phyloP scores from a whole-genome alignment of 306 rosid genomes.

The Cicer bijugum region DNA sequence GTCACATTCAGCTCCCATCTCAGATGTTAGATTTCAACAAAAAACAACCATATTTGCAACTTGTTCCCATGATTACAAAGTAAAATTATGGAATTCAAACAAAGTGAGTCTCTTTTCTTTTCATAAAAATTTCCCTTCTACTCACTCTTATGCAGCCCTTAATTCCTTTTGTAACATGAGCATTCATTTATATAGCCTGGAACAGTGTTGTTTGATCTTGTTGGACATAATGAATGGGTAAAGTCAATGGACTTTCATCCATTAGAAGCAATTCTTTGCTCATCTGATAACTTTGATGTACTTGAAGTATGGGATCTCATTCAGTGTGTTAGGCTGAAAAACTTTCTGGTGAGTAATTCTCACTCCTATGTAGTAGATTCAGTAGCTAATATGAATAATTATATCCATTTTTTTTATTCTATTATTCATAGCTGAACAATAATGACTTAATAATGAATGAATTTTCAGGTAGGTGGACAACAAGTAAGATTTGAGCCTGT shows the following conservation, averaged over 20 bases:
- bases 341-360: not conserved
- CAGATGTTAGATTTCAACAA: conserved; percentile 13
- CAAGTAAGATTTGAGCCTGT: conserved; percentile 14
- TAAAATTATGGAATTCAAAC: conserved; percentile 15
- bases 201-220: not conserved
- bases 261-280: not conserved
- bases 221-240: not conserved
- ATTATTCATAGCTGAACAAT: not conserved
- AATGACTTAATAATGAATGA: not conserved
- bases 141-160: not conserved
- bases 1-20: not conserved
- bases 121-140: not conserved
- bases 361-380: not conserved
- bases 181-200: not conserved
- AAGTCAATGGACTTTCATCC: conserved; percentile 19
- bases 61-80: not conserved
- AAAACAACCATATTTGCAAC: conserved; percentile 2
- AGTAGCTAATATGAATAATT: not conserved
- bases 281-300: not conserved
- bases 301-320: conserved; percentile 7
- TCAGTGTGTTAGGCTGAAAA: too few species aligned
- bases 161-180: not conserved
- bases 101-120: conserved; percentile 7
- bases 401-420: too few species aligned
- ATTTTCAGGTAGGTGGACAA: conserved; percentile 19